Percentiles rank a stretch among this genome's conserved stretches.
These are phyloP conservation scores for Teratosphaeriaceae sp. DNA, from an alignment of 2,329 filamentous ascomycete genomes.

Conservation along the genomic window DNA sequence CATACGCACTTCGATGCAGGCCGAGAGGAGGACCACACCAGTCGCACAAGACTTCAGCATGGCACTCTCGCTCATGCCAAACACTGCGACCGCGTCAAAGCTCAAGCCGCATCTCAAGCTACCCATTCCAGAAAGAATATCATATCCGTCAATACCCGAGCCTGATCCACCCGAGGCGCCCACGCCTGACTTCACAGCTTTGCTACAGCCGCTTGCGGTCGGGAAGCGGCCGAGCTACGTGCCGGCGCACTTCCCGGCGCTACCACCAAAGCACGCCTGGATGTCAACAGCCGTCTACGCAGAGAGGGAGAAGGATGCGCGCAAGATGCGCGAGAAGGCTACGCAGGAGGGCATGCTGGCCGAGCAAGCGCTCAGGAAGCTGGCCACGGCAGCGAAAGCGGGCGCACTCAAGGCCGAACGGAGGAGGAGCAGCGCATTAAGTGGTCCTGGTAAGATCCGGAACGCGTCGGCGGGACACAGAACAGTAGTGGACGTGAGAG, in stretches of 20 bases:
- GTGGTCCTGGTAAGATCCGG: conserved; percentile 20
- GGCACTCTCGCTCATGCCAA: conserved; percentile 38
- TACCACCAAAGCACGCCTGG: conserved; percentile 60
- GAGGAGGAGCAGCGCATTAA: conserved; percentile 30
- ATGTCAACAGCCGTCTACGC: conserved; percentile 53
- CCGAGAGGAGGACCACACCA: conserved; percentile 48
- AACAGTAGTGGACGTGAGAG: conserved; percentile 31
- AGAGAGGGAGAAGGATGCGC: conserved; percentile 52
- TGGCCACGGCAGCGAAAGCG: conserved; percentile 45
- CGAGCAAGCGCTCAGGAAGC: conserved; percentile 57
- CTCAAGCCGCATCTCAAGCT: conserved; percentile 35
- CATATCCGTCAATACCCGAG: conserved; percentile 34
- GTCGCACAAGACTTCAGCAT: conserved; percentile 54
- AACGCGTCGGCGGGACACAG: conserved; percentile 15
- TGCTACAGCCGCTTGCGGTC: conserved; percentile 48
- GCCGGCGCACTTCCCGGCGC: conserved; percentile 53
- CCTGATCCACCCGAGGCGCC: conserved; percentile 34
- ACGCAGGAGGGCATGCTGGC: conserved; percentile 60
- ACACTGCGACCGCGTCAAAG: conserved; percentile 31
- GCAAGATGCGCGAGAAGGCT: conserved; percentile 49
- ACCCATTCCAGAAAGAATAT: conserved; percentile 27
- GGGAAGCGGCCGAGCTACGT: conserved; percentile 47
- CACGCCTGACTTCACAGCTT: conserved; percentile 39
- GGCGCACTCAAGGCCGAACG: conserved; percentile 41
- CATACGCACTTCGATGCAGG: conserved; percentile 52